These are phyloP conservation scores for Pseudozyma tsukubaensis DNA, from an alignment of 1,284 basidiomycete genomes.

Conservation along the genomic window DNA sequence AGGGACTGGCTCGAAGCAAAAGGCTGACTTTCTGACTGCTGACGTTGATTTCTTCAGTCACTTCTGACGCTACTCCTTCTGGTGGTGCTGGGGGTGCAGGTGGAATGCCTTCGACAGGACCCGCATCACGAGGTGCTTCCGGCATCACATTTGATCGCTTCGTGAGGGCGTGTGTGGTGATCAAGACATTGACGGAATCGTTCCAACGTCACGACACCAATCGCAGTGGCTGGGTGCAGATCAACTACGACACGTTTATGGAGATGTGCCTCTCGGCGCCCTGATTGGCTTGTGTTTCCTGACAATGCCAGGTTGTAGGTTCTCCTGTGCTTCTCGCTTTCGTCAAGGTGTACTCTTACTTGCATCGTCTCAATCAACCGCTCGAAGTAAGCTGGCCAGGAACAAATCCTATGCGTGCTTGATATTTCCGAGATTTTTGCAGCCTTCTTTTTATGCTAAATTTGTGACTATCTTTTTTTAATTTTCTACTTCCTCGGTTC, in stretches of 20 bases:
- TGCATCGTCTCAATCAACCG: not conserved
- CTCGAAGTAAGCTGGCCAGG: no score
- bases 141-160: conserved; percentile 60
- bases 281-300: conserved; percentile 1
- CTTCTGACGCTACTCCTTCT: conserved; percentile 23
- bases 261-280: conserved; percentile 55
- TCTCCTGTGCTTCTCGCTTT: no score
- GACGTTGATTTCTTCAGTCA: conserved; percentile 20
- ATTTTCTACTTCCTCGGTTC: no score
- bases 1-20: not conserved
- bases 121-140: conserved; percentile 13
- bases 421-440: no score
- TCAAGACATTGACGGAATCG: conserved; percentile 60
- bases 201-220: conserved; percentile 56
- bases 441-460: no score
- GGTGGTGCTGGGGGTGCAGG: conserved; percentile 37
- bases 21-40: conserved; percentile 24
- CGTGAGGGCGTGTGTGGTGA: conserved; percentile 55
- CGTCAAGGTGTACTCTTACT: no score
- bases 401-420: no score
- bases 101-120: conserved; percentile 30
- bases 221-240: conserved; percentile 45
- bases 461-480: no score
- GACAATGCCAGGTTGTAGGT: not conserved
- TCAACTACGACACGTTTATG: conserved; percentile 56